Evolutionary conservation across 805 yeast species (phyloP), one percentile per base, ranked within the genome.

Genomic region (Maudiozyma pseudohumilis): DNA sequence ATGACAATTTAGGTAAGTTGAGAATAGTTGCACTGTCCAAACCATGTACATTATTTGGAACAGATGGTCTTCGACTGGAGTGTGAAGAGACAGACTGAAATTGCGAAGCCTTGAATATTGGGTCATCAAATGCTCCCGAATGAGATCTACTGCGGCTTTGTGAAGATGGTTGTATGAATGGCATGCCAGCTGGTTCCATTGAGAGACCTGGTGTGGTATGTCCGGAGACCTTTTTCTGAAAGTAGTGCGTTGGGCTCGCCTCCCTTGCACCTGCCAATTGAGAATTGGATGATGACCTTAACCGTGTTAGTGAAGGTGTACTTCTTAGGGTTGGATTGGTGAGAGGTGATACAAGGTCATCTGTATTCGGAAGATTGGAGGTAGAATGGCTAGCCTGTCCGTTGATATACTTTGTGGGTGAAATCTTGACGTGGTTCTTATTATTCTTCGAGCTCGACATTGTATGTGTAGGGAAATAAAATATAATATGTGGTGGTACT

Each of bases 241-340:
- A 20, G 12, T 28, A 18, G 11, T 16, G 16, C 6, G 31, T 12
- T 13, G 18, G 16, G 19, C 31, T 28, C 8, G 31, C 8, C 16
- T 28, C 18, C 18, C 31, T 28, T 4, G 40, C 31, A 27, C 23
- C 18, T n/a, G 32, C 29, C 5, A 42, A 36, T 10, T 36, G 28
- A 11, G 32, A 20, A 95, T 13, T 84, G 94, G 68, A 33, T 23
- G 29, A 20, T 21, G 38, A 32, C 23, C 19, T 35, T 12, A 35
- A 32, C 2, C 33, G n/a, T 30, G 34, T 13, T 27, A 32, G 16
- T 16, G 31, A 28, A 7, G 17, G 16, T 16, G 31, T 16, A n/a
- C 10, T 28, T 16, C 31, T 28, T 28, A 28, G 11, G 16, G 12
- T 28, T 17, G 16, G 19, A 17, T 13, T 12, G 11, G 16, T 28